A percentile compares a stretch with the other conserved stretches of the same genome.
Evolutionary conservation across 768 basidiomycete species (phyloP).

Genomic region (Lactifluus volemus): DNA sequence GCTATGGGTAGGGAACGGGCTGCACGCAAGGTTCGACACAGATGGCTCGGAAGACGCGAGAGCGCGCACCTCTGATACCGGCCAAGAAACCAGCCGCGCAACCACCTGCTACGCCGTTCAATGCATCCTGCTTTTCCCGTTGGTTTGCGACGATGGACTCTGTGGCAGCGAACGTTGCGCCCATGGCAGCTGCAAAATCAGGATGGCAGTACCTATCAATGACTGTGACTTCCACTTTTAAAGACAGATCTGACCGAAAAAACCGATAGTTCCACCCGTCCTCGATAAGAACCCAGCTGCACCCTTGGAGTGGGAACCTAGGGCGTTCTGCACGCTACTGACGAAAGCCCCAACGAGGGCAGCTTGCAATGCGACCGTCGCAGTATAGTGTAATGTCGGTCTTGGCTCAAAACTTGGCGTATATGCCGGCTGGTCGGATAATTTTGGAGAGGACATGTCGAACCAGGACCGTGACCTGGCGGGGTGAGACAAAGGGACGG

Average conservation of each 20-base stretch:
- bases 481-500: neutral
- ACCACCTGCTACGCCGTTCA: slow-evolving; percentile 79
- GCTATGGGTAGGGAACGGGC: slow-evolving; percentile 81
- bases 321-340: slow-evolving; percentile 71
- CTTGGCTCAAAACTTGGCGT: slow-evolving; percentile 39
- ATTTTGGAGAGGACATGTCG: slow-evolving; percentile 10
- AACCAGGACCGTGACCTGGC: neutral
- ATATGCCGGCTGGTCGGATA: slow-evolving; percentile 4
- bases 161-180: slow-evolving; percentile 74
- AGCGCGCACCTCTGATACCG: slow-evolving; percentile 63
- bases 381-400: slow-evolving; percentile 46
- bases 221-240: neutral
- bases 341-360: slow-evolving; percentile 59
- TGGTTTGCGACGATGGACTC: slow-evolving; percentile 77
- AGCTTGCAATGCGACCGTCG: slow-evolving; percentile 52
- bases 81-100: slow-evolving; percentile 92
- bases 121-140: slow-evolving; percentile 65
- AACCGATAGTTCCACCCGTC: slow-evolving; percentile 82
- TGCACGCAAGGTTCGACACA: slow-evolving; percentile 26
- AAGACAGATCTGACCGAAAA: slow-evolving; percentile 58
- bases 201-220: neutral
- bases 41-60: neutral
- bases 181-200: slow-evolving; percentile 66
- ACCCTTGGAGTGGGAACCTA: slow-evolving; percentile 67
- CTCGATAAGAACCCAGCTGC: slow-evolving; percentile 82